Evolutionary conservation across 2,329 filamentous ascomycete species (phyloP).

Genomic region (Aspergillus sp.): DNA sequence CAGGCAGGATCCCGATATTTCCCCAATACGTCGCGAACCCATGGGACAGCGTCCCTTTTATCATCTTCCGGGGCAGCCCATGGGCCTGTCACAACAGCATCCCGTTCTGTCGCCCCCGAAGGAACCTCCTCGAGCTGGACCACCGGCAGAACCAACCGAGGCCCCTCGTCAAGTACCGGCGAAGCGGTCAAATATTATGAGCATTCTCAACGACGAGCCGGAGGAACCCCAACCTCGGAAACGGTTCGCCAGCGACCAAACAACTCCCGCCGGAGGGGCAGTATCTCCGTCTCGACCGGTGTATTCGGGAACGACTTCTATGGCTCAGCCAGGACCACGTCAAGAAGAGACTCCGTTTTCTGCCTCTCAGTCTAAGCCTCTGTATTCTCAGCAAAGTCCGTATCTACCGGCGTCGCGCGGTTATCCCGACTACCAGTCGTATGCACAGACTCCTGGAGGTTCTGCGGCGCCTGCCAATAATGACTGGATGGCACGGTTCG

Average conservation of each 20-base stretch:
- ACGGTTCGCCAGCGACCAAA: conserved; percentile 41
- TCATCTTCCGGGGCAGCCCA: conserved; percentile 23
- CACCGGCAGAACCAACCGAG: conserved; percentile 31
- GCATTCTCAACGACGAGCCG: conserved; percentile 48
- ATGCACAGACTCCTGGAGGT: conserved; percentile 23
- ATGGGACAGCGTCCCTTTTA: conserved; percentile 35
- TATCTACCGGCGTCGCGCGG: conserved; percentile 28
- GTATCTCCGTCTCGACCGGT: conserved; percentile 25
- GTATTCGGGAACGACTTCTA: conserved; percentile 23
- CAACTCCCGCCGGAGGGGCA: conserved; percentile 13
- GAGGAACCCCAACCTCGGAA: conserved; percentile 47
- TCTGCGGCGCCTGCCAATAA: conserved; percentile 29
- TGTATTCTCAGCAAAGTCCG: conserved; percentile 25
- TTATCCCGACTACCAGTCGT: conserved; percentile 33
- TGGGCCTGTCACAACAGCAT: conserved; percentile 26
- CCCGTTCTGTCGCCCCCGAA: conserved; percentile 34
- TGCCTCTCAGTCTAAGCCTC: conserved; percentile 21
- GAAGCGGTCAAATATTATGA: conserved; percentile 51
- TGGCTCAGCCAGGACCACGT: conserved; percentile 22
- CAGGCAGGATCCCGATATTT: conserved; percentile 31
- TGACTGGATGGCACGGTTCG: conserved; percentile 44
- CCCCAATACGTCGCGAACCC: conserved; percentile 35
- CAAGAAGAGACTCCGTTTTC: conserved; percentile 24
- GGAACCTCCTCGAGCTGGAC: conserved; percentile 32
- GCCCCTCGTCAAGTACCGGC: conserved; percentile 41